Evolutionary conservation across 139 green algal species (phyloP).

Genomic region (Auxenochlorella protothecoides): DNA sequence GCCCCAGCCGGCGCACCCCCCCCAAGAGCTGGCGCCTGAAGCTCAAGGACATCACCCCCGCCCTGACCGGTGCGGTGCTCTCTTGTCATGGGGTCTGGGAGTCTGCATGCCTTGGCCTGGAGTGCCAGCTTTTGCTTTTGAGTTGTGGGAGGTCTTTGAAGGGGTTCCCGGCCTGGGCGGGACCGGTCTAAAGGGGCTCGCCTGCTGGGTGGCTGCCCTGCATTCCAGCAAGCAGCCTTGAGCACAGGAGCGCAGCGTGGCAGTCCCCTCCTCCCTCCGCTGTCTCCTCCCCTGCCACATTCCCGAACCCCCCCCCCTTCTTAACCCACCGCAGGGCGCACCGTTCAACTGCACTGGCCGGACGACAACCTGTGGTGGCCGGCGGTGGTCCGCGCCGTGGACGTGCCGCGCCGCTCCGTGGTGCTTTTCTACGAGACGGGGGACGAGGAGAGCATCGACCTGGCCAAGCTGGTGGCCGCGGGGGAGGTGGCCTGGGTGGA

Average conservation of each 20-base stretch:
- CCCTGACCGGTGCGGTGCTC: not conserved
- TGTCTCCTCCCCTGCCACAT: too few species aligned
- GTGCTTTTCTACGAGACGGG: constrained; percentile 30
- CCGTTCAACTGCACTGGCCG: constrained; percentile 28
- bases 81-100: too few species aligned
- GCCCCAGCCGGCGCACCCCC: not conserved
- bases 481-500: constrained; percentile 30
- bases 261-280: too few species aligned
- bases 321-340: not conserved
- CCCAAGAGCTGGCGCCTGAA: constrained; percentile 10
- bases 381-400: constrained; percentile 10
- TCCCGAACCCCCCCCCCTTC: too few species aligned
- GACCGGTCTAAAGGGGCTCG: too few species aligned
- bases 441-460: constrained; percentile 17
- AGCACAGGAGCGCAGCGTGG: too few species aligned
- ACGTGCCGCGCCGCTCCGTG: constrained; percentile 1
- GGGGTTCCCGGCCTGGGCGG: too few species aligned
- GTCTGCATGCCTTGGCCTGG: too few species aligned
- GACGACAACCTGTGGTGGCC: constrained; percentile 29
- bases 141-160: too few species aligned
- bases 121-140: too few species aligned
- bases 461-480: constrained; percentile 15
- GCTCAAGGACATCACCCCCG: constrained; percentile 12
- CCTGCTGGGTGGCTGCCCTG: too few species aligned
- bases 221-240: too few species aligned